Evolutionary conservation across 2,329 filamentous ascomycete species (phyloP), one percentile per base, ranked within the genome.

Genomic region (Ophiostoma novo-ulmi): DNA sequence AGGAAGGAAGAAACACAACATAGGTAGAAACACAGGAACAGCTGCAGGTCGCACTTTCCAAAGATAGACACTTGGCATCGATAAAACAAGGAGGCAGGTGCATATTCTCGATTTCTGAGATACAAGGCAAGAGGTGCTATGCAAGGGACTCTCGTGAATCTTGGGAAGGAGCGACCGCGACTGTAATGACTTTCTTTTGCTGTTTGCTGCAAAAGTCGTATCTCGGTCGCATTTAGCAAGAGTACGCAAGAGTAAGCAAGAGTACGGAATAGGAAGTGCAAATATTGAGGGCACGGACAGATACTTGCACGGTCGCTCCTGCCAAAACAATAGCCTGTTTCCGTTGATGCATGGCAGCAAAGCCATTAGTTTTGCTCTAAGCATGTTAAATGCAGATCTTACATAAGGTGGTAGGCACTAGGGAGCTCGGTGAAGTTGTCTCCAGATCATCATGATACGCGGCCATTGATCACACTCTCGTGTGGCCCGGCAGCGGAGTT

Each of bases 261-360:
- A 44, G 52, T 26, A 58, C 52, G 52, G 52, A 58, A 58, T 31
- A 58, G n/a, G n/a, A 22, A 13, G 6, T n/a, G 48, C 44, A 26
- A 31, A 26, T 13, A 58, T 58, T 41, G 67, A 22, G 26, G n/a
- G 48, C 69, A 67, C 52, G 52, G 52, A 58, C 52, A 55, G 5
- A 11, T 26, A 22, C 48, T 55, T 55, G 48, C 48, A 58, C 52
- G n/a, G 52, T 58, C 8, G 52, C 52, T 58, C 52, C 17, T 58
- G 22, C 52, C 52, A 58, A 58, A 58, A 58, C 52, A 22, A 58
- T 58, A 58, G 52, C 52, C 52, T 58, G 52, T 58, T 58, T 58
- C 52, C 52, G 52, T 26, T 26, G 4, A 58, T 58, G 52, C 52
- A 58, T 55, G 44, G 44, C 44, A 17, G 41, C 41, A 44, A 44